Base-by-base conservation (phyloP, 2,329 filamentous ascomycete species). In the Helicocarpus griseus region DNA sequence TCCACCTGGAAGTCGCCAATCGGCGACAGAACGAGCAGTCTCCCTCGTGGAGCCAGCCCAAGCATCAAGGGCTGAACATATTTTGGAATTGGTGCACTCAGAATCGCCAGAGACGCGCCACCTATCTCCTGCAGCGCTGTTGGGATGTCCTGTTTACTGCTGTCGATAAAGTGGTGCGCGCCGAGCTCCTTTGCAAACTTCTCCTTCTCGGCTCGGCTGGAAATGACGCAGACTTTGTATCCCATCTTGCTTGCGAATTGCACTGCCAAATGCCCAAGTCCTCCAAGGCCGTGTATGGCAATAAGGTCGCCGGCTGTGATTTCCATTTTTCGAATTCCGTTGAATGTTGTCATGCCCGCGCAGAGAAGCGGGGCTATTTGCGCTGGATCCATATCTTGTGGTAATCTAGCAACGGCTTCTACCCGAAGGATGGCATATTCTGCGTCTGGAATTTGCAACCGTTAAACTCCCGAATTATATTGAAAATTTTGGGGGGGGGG, bases 111-210 rank as follows among this genome's bases (percentile, higher is more conserved):
- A 2, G 61, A 53, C 5, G 65, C 67, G 1, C 69, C 67, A 1
- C 69, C 67, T n/a, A 70, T 51, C 31, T 63, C 63, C 54, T 68
- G 61, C 50, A 71, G 53, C 11, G 62, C 63, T 14, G 62, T 60
- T 3, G 59, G 62, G 29, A 63, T 54, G 29, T 72, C 66, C 13
- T 58, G 61, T 50, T 68, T 63, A 53, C 63, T 69, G 4, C 61
- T 59, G 57, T 79, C 74, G 50, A 82, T 73, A 59, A 78, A 82
- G 44, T 79, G 76, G 51, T 74, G 75, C 0, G 79, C 79, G 6
- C 79, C 79, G 5, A 82, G 67, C 56, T 78, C 57, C 38, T 68
- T 67, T 1, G 76, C 77, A 56, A 78, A 77, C 45, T 73, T 67
- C 58, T 76, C 75, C 68, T 82, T 83, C 21, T 64, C 61, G 1